Evolutionary conservation across 2,329 filamentous ascomycete genomes (phyloP), one percentile per base, ranked within the genome.

Genomic region (Macrophomina tecta): DNA sequence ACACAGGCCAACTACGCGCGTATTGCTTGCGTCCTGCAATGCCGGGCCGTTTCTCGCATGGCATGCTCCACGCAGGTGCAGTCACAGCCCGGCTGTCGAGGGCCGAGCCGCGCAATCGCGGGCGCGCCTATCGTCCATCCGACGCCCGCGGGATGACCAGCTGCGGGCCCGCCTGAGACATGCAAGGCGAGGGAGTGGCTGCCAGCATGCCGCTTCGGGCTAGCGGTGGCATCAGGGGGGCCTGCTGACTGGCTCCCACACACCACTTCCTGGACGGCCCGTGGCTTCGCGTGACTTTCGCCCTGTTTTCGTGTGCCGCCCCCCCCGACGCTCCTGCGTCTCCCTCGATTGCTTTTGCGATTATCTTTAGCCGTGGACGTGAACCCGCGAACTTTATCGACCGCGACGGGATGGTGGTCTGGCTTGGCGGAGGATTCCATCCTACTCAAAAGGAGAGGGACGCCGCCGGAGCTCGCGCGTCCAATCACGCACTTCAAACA

Each of bases 131-230:
- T 42, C 53, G 23, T 34, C 55, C 55, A 32, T 34, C 55, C 28
- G 23, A 16, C 38, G 18, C 5, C 23, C 23, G 6, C 14, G 2
- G 23, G 55, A 16, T 46, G 34, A 12, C 23, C 5, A 9, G 42
- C 56, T 61, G 46, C 40, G 46, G 56, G 48, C 56, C 56, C 42
- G 46, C 56, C 56, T 61, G 56, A 61, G 56, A 61, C 56, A 61
- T 32, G 36, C 12, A n/a, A 45, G 7, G 12, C n/a, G 36, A 8
- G 7, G 23, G 36, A 28, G 48, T 28, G 18, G 28, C 48, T 30
- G 53, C 18, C 1, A 16, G 53, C 12, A 32, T n/a, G 9, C 42
- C 28, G 8, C 8, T 23, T 48, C 28, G 40, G 40, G 56, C 30
- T 61, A 61, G 56, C 14, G 7, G 56, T 48, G 56, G 56, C 56